Conservation (phyloP, 306 rosid species). For the Cicer bijugum region DNA sequence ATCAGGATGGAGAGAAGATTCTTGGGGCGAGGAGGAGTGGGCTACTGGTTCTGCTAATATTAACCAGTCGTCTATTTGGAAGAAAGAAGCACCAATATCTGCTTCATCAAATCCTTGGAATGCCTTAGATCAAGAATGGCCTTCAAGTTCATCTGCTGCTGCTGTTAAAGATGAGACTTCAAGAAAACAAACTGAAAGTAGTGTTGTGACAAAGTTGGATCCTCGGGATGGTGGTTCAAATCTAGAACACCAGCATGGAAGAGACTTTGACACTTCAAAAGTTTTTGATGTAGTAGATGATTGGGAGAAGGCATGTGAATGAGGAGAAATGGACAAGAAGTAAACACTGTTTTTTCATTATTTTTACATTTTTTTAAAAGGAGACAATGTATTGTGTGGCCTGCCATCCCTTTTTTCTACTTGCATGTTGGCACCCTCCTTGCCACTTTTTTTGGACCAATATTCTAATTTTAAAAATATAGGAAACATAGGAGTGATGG, state of each 20-base stretch:
- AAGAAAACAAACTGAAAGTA: constrained; percentile 5
- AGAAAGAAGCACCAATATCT: constrained; percentile 58
- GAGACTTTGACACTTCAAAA: constrained; percentile 42
- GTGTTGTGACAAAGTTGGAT: constrained; percentile 32
- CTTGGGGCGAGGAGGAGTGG: constrained; percentile 75
- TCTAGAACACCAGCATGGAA: constrained; percentile 45
- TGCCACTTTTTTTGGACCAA: background rate
- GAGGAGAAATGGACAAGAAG: constrained; percentile 23
- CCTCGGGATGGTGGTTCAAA: constrained; percentile 44
- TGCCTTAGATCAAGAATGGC: constrained; percentile 55
- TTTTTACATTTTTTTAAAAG: background rate
- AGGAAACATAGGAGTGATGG: constrained; percentile 5
- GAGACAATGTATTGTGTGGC: no score
- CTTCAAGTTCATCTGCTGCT: constrained; percentile 52
- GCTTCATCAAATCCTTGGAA: constrained; percentile 74
- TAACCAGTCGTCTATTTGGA: constrained; percentile 59
- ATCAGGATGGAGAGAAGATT: constrained; percentile 65
- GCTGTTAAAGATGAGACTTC: constrained; percentile 36
- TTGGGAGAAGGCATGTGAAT: constrained; percentile 86
- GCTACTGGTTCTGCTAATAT: constrained; percentile 50
- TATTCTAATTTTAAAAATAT: background rate
- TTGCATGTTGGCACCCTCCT: no score
- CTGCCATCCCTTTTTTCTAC: no score
- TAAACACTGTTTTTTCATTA: background rate
- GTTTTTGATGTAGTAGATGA: constrained; percentile 77